Conservation (phyloP, 2,329 filamentous ascomycete species). For the Parafenestella ontariensis region DNA sequence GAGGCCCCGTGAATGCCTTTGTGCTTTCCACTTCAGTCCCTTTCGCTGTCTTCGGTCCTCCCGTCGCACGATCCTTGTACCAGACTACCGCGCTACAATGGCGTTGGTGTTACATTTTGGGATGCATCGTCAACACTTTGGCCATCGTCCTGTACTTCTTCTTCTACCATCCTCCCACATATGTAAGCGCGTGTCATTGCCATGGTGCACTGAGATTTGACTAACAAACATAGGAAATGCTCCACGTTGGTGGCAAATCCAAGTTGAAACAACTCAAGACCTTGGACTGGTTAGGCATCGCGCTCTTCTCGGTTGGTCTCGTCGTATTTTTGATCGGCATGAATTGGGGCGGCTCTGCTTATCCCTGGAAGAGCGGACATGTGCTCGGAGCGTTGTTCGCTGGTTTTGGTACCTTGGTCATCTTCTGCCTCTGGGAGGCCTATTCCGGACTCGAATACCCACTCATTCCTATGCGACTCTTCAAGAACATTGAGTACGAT, state of each 20-base stretch:
- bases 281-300: slow-evolving; percentile 57
- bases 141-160: slow-evolving; percentile 42
- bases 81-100: slow-evolving; percentile 40
- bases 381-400: slow-evolving; percentile 45
- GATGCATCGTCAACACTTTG: slow-evolving; percentile 38
- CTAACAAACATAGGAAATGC: slow-evolving; percentile 36
- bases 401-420: slow-evolving; percentile 41
- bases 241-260: slow-evolving; percentile 42
- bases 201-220: not conserved
- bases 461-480: slow-evolving; percentile 47
- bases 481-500: slow-evolving; percentile 43
- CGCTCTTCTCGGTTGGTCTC: slow-evolving; percentile 56
- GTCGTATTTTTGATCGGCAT: slow-evolving; percentile 57
- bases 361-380: slow-evolving; percentile 45
- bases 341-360: slow-evolving; percentile 50
- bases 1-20: slow-evolving; percentile 47
- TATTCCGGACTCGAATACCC: slow-evolving; percentile 43
- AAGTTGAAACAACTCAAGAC: slow-evolving; percentile 45
- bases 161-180: slow-evolving; percentile 47
- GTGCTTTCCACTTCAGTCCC: slow-evolving; percentile 38
- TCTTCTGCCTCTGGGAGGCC: slow-evolving; percentile 41
- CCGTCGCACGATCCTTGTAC: slow-evolving; percentile 38
- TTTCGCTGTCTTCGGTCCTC: slow-evolving; percentile 42
- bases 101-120: slow-evolving; percentile 43
- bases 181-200: slow-evolving; percentile 22